Base-by-base conservation (phyloP, 176 grass and related monocot species). In the Aegilops sharonensis region DNA sequence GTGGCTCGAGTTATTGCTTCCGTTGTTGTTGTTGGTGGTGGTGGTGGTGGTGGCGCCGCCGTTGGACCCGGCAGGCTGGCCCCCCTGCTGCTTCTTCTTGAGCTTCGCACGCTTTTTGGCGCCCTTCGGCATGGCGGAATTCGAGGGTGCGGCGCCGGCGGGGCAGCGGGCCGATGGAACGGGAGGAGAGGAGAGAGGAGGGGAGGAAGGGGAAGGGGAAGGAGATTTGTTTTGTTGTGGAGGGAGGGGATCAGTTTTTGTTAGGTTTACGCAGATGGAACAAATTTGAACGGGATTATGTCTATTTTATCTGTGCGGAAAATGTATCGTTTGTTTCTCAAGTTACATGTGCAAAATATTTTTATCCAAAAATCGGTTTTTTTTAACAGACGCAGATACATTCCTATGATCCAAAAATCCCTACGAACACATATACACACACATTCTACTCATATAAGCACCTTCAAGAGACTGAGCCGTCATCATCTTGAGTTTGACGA, bases 81-180 rank as follows among this genome's bases (percentile, higher is more conserved):
- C 68, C 80, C 72, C 59, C 87, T 89, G 87, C 87, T 92, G 67
- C 87, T 92, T 4, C 84, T 89, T 89, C 91, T 84, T 92, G 87
- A 89, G 87, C 87, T 89, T 92, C 75, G 91, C 91, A 5, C 91
- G 87, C 91, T 92, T 92, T 84, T 92, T 92, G 17, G 91, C 47
- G 52, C 87, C 91, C 87, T 89, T 86, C 80, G 91, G 91, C 91
- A 92, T 92, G 80, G 77, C 74, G 75, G 76, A 63, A 68, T 81
- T 81, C 9, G 86, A 78, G 20, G 76, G 9, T 59, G 68, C 81
- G 81, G 89, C 80, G 81, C 73, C 85, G 68, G 85, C 36, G 25
- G 64, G 8, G 64, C 10, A 59, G 77, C 35, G 43, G 43, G 15
- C 14, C 14, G 82, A 59, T 77, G 39, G 45, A 20, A 45, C 31